phyloP scores from a whole-genome alignment of 768 basidiomycete genomes.

The Lactifluus subvellereus region DNA sequence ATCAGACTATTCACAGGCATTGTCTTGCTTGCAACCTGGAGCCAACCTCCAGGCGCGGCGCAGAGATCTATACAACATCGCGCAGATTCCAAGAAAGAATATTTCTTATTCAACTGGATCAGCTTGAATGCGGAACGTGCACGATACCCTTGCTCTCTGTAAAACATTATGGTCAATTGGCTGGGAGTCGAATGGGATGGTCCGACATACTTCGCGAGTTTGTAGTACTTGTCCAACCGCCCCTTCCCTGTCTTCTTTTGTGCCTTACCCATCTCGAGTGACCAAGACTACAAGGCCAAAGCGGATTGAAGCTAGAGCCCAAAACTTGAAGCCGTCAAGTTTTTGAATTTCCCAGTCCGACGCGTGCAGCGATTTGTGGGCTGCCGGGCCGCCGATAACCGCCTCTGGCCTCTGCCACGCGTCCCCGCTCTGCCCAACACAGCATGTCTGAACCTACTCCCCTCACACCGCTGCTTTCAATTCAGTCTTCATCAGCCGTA shows the following conservation, averaged over 20 bases:
- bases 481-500: not conserved
- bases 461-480: slow-evolving; percentile 28
- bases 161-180: not conserved
- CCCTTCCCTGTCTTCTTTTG: slow-evolving; percentile 97
- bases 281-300: not conserved
- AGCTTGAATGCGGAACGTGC: slow-evolving; percentile 99
- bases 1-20: slow-evolving; percentile 93
- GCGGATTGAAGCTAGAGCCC: not conserved
- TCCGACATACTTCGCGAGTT: slow-evolving; percentile 71
- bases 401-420: not conserved
- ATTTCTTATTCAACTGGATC: slow-evolving; percentile 98
- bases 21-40: slow-evolving; percentile 96
- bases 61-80: slow-evolving; percentile 96
- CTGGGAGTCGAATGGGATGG: slow-evolving; percentile 12
- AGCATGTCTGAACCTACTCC: slow-evolving; percentile 26
- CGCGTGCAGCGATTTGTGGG: not conserved
- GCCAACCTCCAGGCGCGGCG: slow-evolving; percentile 98
- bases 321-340: not conserved
- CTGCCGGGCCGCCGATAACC: not conserved
- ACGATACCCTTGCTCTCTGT: slow-evolving; percentile 96
- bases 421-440: not conserved
- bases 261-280: slow-evolving; percentile 35
- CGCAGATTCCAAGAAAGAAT: slow-evolving; percentile 80
- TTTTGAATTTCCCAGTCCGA: not conserved
- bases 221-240: slow-evolving; percentile 95